Base-by-base conservation (phyloP, 306 rosid genomes). In the Chamaecrista fasciculata region DNA sequence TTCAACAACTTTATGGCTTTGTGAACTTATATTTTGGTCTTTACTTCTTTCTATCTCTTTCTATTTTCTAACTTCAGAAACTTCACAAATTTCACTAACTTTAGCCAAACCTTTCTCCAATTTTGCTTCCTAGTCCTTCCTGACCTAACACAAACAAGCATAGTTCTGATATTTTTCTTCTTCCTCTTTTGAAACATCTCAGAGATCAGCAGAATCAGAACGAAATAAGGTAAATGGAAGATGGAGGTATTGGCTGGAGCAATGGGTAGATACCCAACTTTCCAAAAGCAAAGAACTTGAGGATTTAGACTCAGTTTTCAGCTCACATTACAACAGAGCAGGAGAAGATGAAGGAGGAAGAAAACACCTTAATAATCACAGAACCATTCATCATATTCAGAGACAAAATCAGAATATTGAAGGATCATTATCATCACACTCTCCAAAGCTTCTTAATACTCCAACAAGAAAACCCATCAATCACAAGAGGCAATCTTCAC, bases 181-280 rank as follows among this genome's bases (percentile, higher is more conserved):
- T 59, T 59, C 9, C 3, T n/a, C 31, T 10, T 39, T 39, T 1
- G 6, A 29, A 58, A 60, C 29, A 19, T 36, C 56, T 14, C 86
- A 94, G 98, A 90, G 89, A 34, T 94, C 97, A 57, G 91, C 94
- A 67, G 98, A 94, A 67, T 33, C 95, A 29, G 98, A 94, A 44
- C 74, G 97, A 78, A 85, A 83, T 44, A 78, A 86, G 42, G 90
- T 78, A 16, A 86, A 67, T 52, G 97, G 97, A 80, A 83, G 98
- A 86, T 94, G 94, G 97, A 90, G 96, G 36, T 86, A 88, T 72
- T 94, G 98, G 98, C 75, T 94, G 49, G 97, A 90, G 73, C 96
- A 90, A 42, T 94, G 98, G 98, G 95, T 94, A 11, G 97, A 94
- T 42, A 90, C 97, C 66, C 98, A 94, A 56, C 87, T 94, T 71